These are phyloP conservation scores for Sambucus nigra DNA, from an alignment of 129 eudicot species.

Conservation along the genomic window DNA sequence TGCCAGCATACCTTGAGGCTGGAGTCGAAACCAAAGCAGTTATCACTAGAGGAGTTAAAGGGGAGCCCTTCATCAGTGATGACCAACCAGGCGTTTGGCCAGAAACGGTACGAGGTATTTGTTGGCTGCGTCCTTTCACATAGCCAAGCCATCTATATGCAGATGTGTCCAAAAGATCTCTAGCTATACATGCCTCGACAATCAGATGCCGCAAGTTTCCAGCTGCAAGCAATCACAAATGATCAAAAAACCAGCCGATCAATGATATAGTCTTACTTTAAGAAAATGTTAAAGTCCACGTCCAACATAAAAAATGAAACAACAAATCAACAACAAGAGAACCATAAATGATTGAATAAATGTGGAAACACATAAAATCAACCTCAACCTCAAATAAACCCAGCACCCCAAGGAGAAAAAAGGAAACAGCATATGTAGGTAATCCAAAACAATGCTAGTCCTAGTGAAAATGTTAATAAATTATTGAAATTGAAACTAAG, in stretches of 20 bases:
- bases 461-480: too few relatives aligned
- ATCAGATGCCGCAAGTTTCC: conserved; percentile 87
- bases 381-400: too few relatives aligned
- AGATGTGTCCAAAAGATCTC: conserved; percentile 79
- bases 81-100: conserved; percentile 88
- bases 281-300: background rate
- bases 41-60: conserved; percentile 70
- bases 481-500: too few relatives aligned
- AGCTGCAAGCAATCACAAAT: conserved; percentile 38
- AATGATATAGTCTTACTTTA: background rate
- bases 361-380: too few relatives aligned
- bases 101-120: conserved; percentile 63
- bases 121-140: conserved; percentile 71
- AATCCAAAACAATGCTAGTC: too few relatives aligned
- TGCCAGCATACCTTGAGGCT: conserved; percentile 69
- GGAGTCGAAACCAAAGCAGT: conserved; percentile 64
- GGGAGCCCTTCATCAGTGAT: conserved; percentile 78
- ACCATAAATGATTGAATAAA: background rate
- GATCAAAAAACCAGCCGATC: background rate
- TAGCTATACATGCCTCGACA: conserved; percentile 97
- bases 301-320: background rate
- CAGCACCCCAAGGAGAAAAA: background rate
- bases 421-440: background rate
- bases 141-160: conserved; percentile 94
- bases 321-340: background rate